phyloP scores from a whole-genome alignment of 192 early-diverging fungal genomes.

The Coemansia sp. region DNA sequence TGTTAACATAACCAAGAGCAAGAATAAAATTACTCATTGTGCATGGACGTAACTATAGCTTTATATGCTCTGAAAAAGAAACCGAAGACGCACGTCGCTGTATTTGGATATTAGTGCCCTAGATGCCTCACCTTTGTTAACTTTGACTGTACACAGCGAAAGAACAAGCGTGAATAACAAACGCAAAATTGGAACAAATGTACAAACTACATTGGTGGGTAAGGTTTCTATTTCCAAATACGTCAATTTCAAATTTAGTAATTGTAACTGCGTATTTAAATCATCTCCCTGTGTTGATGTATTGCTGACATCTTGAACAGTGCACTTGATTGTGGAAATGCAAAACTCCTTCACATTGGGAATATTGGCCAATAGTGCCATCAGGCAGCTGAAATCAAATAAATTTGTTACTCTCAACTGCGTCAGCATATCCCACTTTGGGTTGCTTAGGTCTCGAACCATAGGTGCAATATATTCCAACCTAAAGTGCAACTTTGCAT shows the following conservation, averaged over 20 bases:
- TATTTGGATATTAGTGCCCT: neutral
- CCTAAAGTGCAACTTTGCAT: neutral
- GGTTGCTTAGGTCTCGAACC: neutral
- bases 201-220: neutral
- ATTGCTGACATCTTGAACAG: neutral
- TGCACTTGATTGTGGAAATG: neutral
- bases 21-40: too few relatives aligned
- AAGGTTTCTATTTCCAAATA: neutral
- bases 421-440: neutral
- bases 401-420: neutral
- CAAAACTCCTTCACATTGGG: neutral
- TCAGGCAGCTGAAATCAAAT: neutral
- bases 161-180: neutral
- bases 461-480: neutral
- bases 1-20: too few relatives aligned
- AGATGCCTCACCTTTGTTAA: neutral
- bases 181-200: neutral
- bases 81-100: neutral
- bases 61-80: constrained; percentile 5
- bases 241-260: neutral
- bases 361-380: neutral
- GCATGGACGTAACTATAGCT: too few relatives aligned
- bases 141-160: neutral
- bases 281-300: neutral
- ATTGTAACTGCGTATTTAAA: neutral